Evolutionary conservation across 2,329 filamentous ascomycete genomes (phyloP).

Genomic region (Fusarium chlamydosporum): DNA sequence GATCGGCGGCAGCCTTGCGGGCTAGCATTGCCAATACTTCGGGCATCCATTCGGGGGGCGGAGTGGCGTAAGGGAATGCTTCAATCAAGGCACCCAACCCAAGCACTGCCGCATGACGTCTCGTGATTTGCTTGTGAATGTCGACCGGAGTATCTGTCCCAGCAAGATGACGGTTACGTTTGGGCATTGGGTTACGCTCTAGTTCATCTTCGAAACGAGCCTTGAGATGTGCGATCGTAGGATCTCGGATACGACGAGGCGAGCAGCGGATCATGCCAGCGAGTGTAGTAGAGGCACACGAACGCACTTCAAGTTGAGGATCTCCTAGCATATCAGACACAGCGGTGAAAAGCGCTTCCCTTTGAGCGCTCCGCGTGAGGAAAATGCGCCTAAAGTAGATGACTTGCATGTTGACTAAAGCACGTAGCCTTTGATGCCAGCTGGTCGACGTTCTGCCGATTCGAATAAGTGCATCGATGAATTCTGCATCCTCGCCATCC

Average conservation of each 20-base stretch:
- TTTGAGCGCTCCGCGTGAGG: constrained; percentile 80
- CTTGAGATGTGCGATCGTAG: constrained; percentile 82
- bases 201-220: constrained; percentile 83
- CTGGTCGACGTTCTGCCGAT: constrained; percentile 87
- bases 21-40: constrained; percentile 90
- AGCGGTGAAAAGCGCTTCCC: constrained; percentile 86
- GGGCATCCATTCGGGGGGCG: constrained; percentile 93
- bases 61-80: constrained; percentile 95
- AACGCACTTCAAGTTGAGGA: constrained; percentile 90
- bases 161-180: constrained; percentile 70
- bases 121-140: constrained; percentile 81
- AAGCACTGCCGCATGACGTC: constrained; percentile 89
- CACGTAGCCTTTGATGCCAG: constrained; percentile 95
- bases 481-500: constrained; percentile 84
- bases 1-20: constrained; percentile 85
- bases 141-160: constrained; percentile 79
- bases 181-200: constrained; percentile 88
- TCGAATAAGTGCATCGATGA: constrained; percentile 87
- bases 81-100: constrained; percentile 92
- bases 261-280: constrained; percentile 99
- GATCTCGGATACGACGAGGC: constrained; percentile 81
- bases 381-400: constrained; percentile 98
- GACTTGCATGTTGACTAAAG: constrained; percentile 98
- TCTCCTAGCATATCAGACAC: constrained; percentile 97
- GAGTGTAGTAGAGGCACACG: constrained; percentile 90